A percentile compares a stretch with the other conserved stretches of the same genome.
Evolutionary conservation across 805 yeast species (phyloP).

Genomic region (Candida endomychidarum): DNA sequence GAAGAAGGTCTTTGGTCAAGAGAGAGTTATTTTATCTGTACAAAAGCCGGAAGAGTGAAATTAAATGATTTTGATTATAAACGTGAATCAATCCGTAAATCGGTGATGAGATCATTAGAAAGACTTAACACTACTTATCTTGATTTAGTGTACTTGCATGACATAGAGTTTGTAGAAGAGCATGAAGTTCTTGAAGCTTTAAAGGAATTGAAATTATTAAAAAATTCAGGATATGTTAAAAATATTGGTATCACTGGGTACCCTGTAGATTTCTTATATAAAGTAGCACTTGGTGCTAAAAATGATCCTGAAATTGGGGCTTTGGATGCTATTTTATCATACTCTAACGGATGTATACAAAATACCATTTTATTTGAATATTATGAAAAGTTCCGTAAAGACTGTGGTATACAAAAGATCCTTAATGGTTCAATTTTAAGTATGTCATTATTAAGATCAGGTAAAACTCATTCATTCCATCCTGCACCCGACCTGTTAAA

Average conservation of each 20-base stretch:
- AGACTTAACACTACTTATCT: conserved; percentile 67
- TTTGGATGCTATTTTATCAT: conserved; percentile 74
- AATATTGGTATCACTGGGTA: conserved; percentile 84
- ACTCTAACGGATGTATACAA: conserved; percentile 81
- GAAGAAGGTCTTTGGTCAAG: conserved; percentile 43
- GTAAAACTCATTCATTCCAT: conserved; percentile 70
- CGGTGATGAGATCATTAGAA: conserved; percentile 65
- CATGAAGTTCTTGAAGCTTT: conserved; percentile 62
- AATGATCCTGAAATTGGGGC: conserved; percentile 50
- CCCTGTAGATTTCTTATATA: conserved; percentile 68
- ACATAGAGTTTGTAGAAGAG: conserved; percentile 73
- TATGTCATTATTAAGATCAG: conserved; percentile 79
- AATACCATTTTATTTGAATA: conserved; percentile 54
- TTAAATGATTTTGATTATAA: conserved; percentile 75
- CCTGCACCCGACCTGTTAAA: conserved; percentile 69
- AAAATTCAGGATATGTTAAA: conserved; percentile 59
- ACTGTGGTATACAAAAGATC: conserved; percentile 57
- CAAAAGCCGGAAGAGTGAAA: conserved; percentile 81
- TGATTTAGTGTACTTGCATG: conserved; percentile 86
- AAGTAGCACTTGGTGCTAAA: conserved; percentile 45
- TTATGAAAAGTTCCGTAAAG: conserved; percentile 47
- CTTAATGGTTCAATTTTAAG: conserved; percentile 82
- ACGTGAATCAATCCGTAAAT: conserved; percentile 54
- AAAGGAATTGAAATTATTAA: conserved; percentile 55
- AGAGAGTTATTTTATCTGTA: conserved; percentile 65